Percentiles rank a stretch among this genome's conserved stretches.
These are phyloP conservation scores for Rhodomyrtus tomentosa DNA, from an alignment of 345 rosid genomes.

Conservation along the genomic window DNA sequence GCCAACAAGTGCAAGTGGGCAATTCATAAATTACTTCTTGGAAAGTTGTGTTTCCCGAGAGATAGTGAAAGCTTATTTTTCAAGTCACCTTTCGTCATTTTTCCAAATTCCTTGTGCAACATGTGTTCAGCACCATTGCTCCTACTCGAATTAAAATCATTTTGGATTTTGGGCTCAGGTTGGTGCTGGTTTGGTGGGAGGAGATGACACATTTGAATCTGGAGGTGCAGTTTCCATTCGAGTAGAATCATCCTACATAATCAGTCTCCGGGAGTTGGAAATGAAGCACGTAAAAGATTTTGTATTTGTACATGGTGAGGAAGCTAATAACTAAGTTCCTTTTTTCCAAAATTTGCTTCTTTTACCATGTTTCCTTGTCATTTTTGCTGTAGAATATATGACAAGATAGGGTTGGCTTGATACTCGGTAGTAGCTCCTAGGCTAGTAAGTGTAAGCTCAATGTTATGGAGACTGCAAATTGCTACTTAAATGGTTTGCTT, in stretches of 20 bases:
- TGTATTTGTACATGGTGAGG: conserved; percentile 81
- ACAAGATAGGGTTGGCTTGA: not conserved
- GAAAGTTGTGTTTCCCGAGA: not conserved
- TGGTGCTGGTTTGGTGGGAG: conserved; percentile 84
- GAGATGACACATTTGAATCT: conserved; percentile 62
- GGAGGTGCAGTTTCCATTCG: conserved; percentile 61
- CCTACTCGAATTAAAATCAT: not conserved
- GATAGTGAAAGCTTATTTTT: not conserved
- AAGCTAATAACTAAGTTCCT: not conserved
- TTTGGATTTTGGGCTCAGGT: conserved; percentile 24
- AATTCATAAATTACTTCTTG: not conserved
- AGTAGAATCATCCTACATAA: conserved; percentile 75
- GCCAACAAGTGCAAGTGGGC: not conserved
- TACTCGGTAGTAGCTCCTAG: not conserved
- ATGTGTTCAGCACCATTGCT: not conserved
- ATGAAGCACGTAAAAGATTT: conserved; percentile 93
- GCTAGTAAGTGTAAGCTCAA: not conserved
- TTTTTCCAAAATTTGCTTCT: not conserved
- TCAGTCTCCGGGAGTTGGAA: conserved; percentile 75
- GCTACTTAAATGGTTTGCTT: not conserved
- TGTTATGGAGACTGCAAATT: not conserved
- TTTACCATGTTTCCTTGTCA: not conserved
- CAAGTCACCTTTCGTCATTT: not conserved
- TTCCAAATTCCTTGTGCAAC: not conserved
- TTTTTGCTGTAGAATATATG: not conserved